Base-by-base conservation (phyloP, 352 stramenopile species). In the Phytophthora tentaculata region DNA sequence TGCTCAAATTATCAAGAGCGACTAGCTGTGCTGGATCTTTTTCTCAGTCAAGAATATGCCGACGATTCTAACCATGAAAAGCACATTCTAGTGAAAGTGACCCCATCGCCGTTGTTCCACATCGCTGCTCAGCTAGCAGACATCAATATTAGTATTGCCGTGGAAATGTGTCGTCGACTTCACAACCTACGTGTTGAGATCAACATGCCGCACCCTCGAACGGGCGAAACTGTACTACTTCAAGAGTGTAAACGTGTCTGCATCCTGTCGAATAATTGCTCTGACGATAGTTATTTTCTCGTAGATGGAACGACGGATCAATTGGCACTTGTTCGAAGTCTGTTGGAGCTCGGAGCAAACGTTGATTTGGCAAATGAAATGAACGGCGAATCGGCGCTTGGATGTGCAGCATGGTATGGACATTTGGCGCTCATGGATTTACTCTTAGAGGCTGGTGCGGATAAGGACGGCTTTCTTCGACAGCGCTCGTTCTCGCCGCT, bases 181-280 rank as follows among this genome's bases (percentile, higher is more conserved):
- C 60, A 71, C 26, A 64, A 62, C 32, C 35, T 81, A 23, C 70
- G 76, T 43, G 62, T 86, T 52, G 80, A 86, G 54, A 81, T 90
- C 41, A 88, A 90, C 48, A 57, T 75, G 48, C 13, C 77, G 2
- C 74, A 88, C 44, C 45, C 61, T n/a, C 41, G 22, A 28, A 86
- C 71, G 7, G 53, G 50, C 0, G 82, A 90, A 48, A 83, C 80
- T 0, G 82, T 75, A 7, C 54, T 90, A 1, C 63, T 90, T 8
- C 74, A 81, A 62, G 82, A 90, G 24, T 90, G 82, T 54, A 88
- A 89, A 57, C 78, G 79, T 1, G 56, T 89, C 26, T 88, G 82
- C 49, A 22, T 44, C 3, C 2, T 39, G 50, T 17, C 19, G 9
- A 65, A 48, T 7, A 35, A 26, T 13, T 39, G 16, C 10, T 56